These are phyloP conservation scores for Cubamyces sp. DNA, from an alignment of 768 basidiomycete genomes.

Conservation along the genomic window DNA sequence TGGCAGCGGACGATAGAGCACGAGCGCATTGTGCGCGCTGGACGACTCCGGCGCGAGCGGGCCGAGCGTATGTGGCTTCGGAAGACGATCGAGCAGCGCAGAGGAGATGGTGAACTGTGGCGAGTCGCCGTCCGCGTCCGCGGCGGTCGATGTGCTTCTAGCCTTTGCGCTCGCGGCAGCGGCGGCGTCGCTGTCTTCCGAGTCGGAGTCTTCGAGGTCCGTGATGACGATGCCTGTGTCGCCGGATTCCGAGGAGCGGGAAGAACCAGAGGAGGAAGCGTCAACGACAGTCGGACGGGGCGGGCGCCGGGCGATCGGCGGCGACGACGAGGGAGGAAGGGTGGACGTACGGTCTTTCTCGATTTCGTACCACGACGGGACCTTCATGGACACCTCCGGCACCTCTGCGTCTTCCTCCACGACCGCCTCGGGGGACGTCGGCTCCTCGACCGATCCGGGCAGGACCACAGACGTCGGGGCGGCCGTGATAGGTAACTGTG, in stretches of 20 bases:
- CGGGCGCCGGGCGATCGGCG: slow-evolving; percentile 7
- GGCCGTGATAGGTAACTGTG: slow-evolving; percentile 5
- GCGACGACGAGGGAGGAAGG: slow-evolving; percentile 11
- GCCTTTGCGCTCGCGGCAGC: background rate
- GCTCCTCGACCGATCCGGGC: slow-evolving; percentile 49
- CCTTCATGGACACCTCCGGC: slow-evolving; percentile 67
- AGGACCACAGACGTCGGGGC: slow-evolving; percentile 25
- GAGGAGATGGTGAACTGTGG: slow-evolving; percentile 26
- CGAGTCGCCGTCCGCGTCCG: slow-evolving; percentile 35
- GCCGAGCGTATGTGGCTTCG: slow-evolving; percentile 9
- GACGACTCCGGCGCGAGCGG: slow-evolving; percentile 16
- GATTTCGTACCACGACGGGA: slow-evolving; percentile 66
- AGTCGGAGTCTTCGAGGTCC: slow-evolving; percentile 47
- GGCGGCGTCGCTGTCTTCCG: slow-evolving; percentile 28
- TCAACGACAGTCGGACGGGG: slow-evolving; percentile 18
- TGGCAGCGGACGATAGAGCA: slow-evolving; percentile 33
- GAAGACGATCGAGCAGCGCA: slow-evolving; percentile 30
- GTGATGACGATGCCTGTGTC: slow-evolving; percentile 65
- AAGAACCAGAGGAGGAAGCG: background rate
- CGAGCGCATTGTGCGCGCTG: slow-evolving; percentile 31
- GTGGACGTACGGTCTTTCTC: slow-evolving; percentile 65
- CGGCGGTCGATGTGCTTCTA: background rate
- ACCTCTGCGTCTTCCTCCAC: slow-evolving; percentile 24
- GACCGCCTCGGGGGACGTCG: slow-evolving; percentile 29
- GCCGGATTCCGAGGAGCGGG: background rate